Base-by-base conservation (phyloP, 129 eudicot genomes). In the Oenanthe sinensis region DNA sequence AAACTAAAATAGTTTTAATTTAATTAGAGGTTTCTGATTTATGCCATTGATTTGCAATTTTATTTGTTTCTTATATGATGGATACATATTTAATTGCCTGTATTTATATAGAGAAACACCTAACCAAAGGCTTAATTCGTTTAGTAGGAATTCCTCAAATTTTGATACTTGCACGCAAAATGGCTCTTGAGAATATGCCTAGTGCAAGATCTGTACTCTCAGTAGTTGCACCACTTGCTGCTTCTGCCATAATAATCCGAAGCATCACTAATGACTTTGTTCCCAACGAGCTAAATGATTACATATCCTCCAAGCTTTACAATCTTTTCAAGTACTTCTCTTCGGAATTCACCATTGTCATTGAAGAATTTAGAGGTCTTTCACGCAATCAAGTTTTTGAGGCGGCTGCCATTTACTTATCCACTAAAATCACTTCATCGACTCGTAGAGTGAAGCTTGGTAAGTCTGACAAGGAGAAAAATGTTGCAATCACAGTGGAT, bases 161-260 rank as follows among this genome's bases (percentile, higher is more conserved):
- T 22, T 54, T 54, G 63, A 22, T 58, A 22, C 30, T 22, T 6
- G 3, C 65, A 8, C n/a, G 71, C 45, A 43, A 44, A 55, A 58
- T 63, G 67, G 47, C 39, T 54, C 11, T 63, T 40, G 6, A 3
- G 20, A 80, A 43, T n/a, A 44, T 75, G 70, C 58, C 72, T 17
- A 75, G 46, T 63, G 10, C 70, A 71, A 81, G 73, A 79, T 20
- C 26, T 43, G 15, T 76, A 7, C 36, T 78, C 28, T 60, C 82
- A 62, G 49, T 86, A 52, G 83, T 71, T 52, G 86, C 90, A 69
- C 85, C 88, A n/a, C 46, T 85, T 58, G 90, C 88, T 26, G 88
- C 90, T 37, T 84, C 86, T n/a, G 88, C 85, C 5, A 78, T 85
- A 85, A 77, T 87, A 11, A 78, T 87, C 0, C 88, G 86, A 10